phyloP scores from a whole-genome alignment of 2,329 filamentous ascomycete species.

The Phialophora chinensis region DNA sequence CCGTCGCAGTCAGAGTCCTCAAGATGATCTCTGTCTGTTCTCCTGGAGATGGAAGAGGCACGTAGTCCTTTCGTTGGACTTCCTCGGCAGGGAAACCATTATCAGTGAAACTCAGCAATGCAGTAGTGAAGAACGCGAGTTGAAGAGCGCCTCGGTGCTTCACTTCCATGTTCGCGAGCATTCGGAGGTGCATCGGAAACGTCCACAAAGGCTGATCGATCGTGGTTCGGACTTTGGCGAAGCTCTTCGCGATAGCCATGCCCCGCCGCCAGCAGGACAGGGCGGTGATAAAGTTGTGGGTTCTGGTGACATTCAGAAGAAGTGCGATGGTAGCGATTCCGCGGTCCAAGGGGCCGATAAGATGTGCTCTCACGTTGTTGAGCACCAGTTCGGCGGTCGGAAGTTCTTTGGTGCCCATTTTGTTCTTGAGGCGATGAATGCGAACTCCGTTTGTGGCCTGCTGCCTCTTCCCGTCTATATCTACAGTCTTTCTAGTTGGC shows the following conservation, averaged over 20 bases:
- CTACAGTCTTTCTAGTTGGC: conserved; percentile 59
- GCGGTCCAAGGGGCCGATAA: conserved; percentile 65
- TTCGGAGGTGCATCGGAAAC: conserved; percentile 38
- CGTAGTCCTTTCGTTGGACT: conserved; percentile 19
- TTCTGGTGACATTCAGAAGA: conserved; percentile 65
- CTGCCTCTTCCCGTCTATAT: conserved; percentile 31
- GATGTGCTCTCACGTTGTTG: conserved; percentile 60
- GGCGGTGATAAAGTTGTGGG: conserved; percentile 40
- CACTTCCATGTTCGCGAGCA: conserved; percentile 39
- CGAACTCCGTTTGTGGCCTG: conserved; percentile 68
- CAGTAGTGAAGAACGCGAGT: conserved; percentile 40
- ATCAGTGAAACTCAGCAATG: conserved; percentile 39
- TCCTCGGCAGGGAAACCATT: conserved; percentile 26
- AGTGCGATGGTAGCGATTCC: conserved; percentile 68
- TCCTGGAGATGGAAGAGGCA: conserved; percentile 26
- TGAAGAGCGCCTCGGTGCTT: conserved; percentile 40
- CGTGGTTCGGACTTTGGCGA: conserved; percentile 39
- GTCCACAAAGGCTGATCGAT: conserved; percentile 37
- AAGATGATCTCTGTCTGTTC: conserved; percentile 26
- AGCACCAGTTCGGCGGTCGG: conserved; percentile 73
- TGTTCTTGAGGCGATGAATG: conserved; percentile 70
- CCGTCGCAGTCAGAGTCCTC: conserved; percentile 37
- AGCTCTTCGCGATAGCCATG: conserved; percentile 39
- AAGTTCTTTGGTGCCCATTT: conserved; percentile 68
- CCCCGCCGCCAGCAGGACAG: conserved; percentile 39